Base-by-base conservation (phyloP, 1,284 basidiomycete genomes). In the Rhizoctonia solani region DNA sequence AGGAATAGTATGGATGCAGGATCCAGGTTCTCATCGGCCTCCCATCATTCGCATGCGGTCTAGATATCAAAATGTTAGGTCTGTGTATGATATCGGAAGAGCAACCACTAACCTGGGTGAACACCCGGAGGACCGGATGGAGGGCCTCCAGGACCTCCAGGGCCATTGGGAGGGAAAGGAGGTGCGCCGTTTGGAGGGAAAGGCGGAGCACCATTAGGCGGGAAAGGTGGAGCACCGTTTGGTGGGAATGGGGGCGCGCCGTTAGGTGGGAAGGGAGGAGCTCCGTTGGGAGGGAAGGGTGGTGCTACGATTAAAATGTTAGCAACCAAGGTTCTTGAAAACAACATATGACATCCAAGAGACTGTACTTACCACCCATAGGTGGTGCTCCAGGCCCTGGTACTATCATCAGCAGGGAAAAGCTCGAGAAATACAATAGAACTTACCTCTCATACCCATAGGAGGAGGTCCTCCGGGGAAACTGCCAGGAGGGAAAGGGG, bases 21-120 rank as follows among this genome's bases (percentile, higher is more conserved):
- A 37, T 19, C 47, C 29, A 14, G 30, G 19, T 19, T 46, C 50
- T 68, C 58, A 68, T 68, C 69, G 68, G 34, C 75, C 73, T 56
- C 80, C 84, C 87, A 93, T 86, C 90, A 93, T 93, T 69, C 90
- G 82, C 75, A 92, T 73, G 69, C 92, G 83, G 77, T 94, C 59
- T 63, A n/a, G n/a, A 16, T 42, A 25, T 8, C 53, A 14, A 16
- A 19, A 21, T 13, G 11, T 54, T 14, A 49, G 19, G 23, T n/a
- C n/a, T 9, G 44, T 14, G 44, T 11, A 11, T 9, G 21, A 6
- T 9, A 19, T 9, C 19, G 6, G 21, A 19, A 39, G 44, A 41
- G 5, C 6, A 42, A 52, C 19, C 8, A 53, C 59, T 27, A 19
- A 63, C 59, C 92, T n/a, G 92, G 92, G 77, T 94, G 92, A 72